Evolutionary conservation across 2,329 filamentous ascomycete genomes (phyloP).

Genomic region (Helicocarpus griseus): DNA sequence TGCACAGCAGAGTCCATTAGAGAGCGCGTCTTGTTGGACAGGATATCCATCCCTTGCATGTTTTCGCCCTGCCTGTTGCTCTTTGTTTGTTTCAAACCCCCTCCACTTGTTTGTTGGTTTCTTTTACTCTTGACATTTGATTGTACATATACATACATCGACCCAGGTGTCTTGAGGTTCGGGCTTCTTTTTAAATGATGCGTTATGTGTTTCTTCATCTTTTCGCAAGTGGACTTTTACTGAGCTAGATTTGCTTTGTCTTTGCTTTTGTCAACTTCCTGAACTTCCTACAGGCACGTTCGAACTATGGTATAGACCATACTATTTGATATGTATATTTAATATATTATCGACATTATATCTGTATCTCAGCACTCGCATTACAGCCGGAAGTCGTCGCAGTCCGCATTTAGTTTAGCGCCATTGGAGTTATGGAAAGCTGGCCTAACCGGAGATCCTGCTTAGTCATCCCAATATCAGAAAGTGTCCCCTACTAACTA

Average conservation of each 20-base stretch:
- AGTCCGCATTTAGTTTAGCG: not conserved
- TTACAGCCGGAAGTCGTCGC: too few relatives aligned
- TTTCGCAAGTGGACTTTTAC: not conserved
- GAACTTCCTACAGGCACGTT: too few relatives aligned
- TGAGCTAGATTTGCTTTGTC: not conserved
- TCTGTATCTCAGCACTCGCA: too few relatives aligned
- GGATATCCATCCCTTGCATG: conserved; percentile 11
- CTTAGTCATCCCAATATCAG: conserved; percentile 1
- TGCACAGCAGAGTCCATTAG: not conserved
- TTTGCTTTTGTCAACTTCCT: not conserved
- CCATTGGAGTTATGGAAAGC: not conserved
- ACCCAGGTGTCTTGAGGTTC: not conserved
- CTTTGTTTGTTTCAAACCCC: conserved; percentile 6
- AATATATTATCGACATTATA: not conserved
- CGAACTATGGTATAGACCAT: too few relatives aligned
- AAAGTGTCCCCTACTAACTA: not conserved
- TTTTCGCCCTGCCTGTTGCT: conserved; percentile 10
- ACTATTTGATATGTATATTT: not conserved
- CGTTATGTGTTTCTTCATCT: not conserved
- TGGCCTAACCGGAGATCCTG: not conserved
- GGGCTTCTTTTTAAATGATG: conserved; percentile 3
- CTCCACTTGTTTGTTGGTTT: conserved; percentile 14
- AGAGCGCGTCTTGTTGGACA: conserved; percentile 3
- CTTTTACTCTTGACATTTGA: conserved; percentile 7
- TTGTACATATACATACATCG: conserved; percentile 2